These are phyloP conservation scores for Tolypocladium ophioglossoides DNA, from an alignment of 2,329 filamentous ascomycete species.

Conservation along the genomic window DNA sequence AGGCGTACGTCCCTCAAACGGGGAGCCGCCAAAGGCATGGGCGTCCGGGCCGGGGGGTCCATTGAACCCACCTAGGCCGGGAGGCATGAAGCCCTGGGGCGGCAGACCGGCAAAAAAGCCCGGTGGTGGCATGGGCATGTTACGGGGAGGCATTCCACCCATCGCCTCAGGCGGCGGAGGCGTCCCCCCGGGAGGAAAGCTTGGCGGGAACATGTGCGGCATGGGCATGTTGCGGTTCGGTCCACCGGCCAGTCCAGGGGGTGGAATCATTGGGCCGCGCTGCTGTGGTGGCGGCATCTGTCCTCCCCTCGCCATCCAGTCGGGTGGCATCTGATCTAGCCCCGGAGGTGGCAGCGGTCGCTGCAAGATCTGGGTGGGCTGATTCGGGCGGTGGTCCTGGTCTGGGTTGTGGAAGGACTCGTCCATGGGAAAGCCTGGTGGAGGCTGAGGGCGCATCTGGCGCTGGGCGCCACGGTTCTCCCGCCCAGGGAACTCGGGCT, in stretches of 20 bases:
- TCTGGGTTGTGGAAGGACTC: conserved; percentile 41
- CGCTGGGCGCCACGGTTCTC: conserved; percentile 24
- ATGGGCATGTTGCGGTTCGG: conserved; percentile 33
- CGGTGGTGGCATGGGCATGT: conserved; percentile 45
- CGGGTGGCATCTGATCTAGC: conserved; percentile 48
- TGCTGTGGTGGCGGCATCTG: conserved; percentile 32
- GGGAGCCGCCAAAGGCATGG: conserved; percentile 32
- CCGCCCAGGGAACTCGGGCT: conserved; percentile 30
- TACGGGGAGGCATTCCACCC: conserved; percentile 39
- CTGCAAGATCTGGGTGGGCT: conserved; percentile 55
- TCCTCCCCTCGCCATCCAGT: conserved; percentile 37
- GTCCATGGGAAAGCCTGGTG: conserved; percentile 41
- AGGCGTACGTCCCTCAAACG: conserved; percentile 46
- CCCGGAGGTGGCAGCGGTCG: conserved; percentile 50
- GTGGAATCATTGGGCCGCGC: conserved; percentile 46
- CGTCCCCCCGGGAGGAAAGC: conserved; percentile 41
- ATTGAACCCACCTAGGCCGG: conserved; percentile 45
- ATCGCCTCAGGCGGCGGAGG: conserved; percentile 36
- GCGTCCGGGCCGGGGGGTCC: conserved; percentile 37
- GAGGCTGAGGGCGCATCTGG: conserved; percentile 33
- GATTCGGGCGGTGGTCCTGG: conserved; percentile 34
- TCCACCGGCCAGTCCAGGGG: conserved; percentile 40
- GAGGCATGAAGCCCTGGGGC: conserved; percentile 42
- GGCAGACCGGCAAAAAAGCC: conserved; percentile 43
- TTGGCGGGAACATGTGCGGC: conserved; percentile 51